Conservation (phyloP, 495 filamentous ascomycete genomes). For the Neurospora sp. region DNA sequence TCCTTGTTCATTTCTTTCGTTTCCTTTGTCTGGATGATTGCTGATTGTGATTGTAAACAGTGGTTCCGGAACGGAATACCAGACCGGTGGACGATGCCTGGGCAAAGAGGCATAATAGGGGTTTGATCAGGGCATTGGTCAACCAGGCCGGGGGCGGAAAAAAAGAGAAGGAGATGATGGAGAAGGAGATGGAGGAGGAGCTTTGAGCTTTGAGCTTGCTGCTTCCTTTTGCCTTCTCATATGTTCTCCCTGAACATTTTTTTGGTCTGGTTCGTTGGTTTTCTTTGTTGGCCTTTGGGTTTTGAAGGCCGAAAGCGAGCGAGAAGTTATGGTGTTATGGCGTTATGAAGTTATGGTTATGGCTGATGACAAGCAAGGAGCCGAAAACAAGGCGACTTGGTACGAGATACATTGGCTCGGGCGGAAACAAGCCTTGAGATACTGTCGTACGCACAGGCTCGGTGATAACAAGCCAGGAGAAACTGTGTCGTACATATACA, state of each 20-base stretch:
- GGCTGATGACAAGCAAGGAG: background rate
- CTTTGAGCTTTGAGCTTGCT: background rate
- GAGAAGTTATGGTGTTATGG: background rate
- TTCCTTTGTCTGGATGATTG: background rate
- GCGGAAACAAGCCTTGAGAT: background rate
- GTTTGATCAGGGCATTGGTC: too few species aligned
- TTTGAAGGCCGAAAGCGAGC: background rate
- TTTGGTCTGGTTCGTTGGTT: background rate
- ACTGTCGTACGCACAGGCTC: background rate
- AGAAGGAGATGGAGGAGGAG: background rate
- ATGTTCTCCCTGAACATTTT: background rate
- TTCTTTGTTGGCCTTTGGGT: background rate
- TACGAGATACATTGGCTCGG: background rate
- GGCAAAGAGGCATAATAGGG: too few species aligned
- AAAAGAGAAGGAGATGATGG: background rate
- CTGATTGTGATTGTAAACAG: background rate
- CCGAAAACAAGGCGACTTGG: background rate
- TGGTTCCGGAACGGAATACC: background rate
- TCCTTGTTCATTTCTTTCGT: background rate
- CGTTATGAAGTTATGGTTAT: background rate
- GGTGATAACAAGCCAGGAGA: background rate
- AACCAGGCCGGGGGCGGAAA: background rate
- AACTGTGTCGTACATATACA: background rate
- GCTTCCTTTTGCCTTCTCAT: background rate
- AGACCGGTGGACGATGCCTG: too few species aligned